Evolutionary conservation across 495 filamentous ascomycete genomes (phyloP).

Genomic region (Amniculicola lignicola): DNA sequence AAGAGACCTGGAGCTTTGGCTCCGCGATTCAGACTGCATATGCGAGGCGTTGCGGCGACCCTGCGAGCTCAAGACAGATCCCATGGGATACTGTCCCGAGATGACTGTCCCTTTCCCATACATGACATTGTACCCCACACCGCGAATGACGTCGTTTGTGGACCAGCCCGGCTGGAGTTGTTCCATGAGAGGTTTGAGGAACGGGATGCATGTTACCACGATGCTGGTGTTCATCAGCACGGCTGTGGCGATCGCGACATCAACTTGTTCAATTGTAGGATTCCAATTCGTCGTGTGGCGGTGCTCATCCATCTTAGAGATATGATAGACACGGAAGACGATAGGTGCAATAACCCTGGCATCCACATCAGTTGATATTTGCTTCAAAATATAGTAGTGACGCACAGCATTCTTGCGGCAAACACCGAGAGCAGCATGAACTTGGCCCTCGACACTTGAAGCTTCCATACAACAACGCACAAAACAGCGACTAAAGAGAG

Average conservation of each 20-base stretch:
- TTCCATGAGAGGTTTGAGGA: constrained; percentile 17
- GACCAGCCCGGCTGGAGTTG: constrained; percentile 18
- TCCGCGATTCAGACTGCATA: neutral
- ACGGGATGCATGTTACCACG: constrained; percentile 13
- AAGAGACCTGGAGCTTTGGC: neutral
- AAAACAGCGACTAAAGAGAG: neutral
- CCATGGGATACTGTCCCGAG: neutral
- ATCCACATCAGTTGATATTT: neutral
- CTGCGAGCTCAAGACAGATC: neutral
- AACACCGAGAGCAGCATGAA: constrained; percentile 7
- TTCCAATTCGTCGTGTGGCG: neutral
- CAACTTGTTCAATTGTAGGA: neutral
- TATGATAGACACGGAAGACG: constrained; percentile 1
- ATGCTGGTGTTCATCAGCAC: constrained; percentile 13
- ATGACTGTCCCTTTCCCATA: neutral
- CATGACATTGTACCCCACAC: constrained; percentile 13
- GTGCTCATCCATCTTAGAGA: neutral
- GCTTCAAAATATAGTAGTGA: neutral
- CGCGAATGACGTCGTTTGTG: constrained; percentile 8
- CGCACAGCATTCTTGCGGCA: constrained; percentile 4
- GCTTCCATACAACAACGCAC: constrained; percentile 1
- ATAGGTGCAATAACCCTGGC: neutral
- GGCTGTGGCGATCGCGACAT: constrained; percentile 7
- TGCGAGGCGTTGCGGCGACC: neutral
- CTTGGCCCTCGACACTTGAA: constrained; percentile 4